Conservation (phyloP, 139 green algal genomes). For the Yamagishiella unicocca region DNA sequence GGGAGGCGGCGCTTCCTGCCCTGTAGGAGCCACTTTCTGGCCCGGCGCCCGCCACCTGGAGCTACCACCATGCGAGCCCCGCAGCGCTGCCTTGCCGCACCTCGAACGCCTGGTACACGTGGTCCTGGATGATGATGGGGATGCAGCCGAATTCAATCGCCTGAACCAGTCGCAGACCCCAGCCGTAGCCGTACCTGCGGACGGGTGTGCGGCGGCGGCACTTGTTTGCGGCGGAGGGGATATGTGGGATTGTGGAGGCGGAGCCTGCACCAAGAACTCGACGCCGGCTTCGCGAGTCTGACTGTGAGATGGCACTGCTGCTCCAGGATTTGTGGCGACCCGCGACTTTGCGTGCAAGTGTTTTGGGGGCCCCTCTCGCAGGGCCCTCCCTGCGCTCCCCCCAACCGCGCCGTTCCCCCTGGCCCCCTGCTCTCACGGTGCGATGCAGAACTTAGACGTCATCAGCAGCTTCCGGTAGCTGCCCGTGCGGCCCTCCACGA, state of each 20-base stretch:
- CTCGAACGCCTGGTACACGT: conserved; percentile 51
- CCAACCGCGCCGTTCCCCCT: neutral
- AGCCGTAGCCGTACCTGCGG: conserved; percentile 60
- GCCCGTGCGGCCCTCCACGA: conserved; percentile 6
- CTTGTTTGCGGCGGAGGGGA: neutral
- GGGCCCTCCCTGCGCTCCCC: neutral
- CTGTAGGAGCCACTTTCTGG: no score
- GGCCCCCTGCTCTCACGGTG: conserved; percentile 24
- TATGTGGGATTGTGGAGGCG: neutral
- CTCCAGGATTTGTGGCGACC: neutral
- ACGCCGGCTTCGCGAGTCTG: neutral
- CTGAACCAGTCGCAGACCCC: conserved; percentile 57
- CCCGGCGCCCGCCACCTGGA: neutral
- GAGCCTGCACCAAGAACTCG: neutral
- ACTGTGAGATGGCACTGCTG: neutral
- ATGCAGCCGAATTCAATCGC: conserved; percentile 64
- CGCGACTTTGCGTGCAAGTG: neutral
- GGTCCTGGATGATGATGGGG: conserved; percentile 66
- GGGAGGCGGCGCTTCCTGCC: no score
- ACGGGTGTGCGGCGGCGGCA: no score
- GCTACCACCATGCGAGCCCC: neutral
- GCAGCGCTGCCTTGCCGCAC: neutral
- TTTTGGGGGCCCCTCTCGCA: neutral
- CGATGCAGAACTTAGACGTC: conserved; percentile 66
- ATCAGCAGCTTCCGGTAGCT: conserved; percentile 40